Base-by-base conservation (phyloP, 2,329 filamentous ascomycete genomes). In the Phialophora tarda region DNA sequence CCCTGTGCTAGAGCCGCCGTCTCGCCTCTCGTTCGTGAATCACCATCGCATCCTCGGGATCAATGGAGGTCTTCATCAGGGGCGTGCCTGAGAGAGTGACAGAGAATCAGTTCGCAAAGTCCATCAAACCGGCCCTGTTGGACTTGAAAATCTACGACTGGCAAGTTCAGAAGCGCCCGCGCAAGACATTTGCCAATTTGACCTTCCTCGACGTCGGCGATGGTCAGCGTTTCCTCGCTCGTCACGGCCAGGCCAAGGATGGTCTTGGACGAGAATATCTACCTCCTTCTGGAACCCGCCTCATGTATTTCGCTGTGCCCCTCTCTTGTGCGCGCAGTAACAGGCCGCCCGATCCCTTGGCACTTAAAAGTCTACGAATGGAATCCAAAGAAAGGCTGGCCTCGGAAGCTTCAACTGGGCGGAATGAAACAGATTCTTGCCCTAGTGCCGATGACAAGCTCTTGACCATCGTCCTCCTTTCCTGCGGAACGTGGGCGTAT, bases 31-130 rank as follows among this genome's bases (percentile, higher is more conserved):
- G 21, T 23, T 32, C 28, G 28, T n/a, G 24, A 4, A 55, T 55
- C 51, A 30, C 23, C n/a, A 54, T 53, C n/a, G 12, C 21, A 21
- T 53, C n/a, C 8, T 54, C 17, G 2, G 10, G 23, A n/a, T 11
- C 11, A 41, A 83, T 85, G 83, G 82, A 85, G 63, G 76, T 85
- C 38, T 79, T 82, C 70, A 73, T 84, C 10, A 73, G 74, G 12
- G 78, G 79, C 57, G 71, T 85, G 0, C 81, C 82, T 1, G 38
- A 70, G 2, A 73, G 80, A 23, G 72, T 78, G 30, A 84, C 80
- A 10, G 75, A 79, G 17, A 76, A 80, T 30, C 76, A 80, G 48
- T 68, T 86, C 11, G 73, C 75, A 17, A 70, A 76, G 0, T 80
- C 78, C 55, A 77, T 86, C 14, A 73, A 74, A 21, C 74, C 75